Evolutionary conservation across 139 green algal species (phyloP).

Genomic region (Chlamydomonas schloesseri): DNA sequence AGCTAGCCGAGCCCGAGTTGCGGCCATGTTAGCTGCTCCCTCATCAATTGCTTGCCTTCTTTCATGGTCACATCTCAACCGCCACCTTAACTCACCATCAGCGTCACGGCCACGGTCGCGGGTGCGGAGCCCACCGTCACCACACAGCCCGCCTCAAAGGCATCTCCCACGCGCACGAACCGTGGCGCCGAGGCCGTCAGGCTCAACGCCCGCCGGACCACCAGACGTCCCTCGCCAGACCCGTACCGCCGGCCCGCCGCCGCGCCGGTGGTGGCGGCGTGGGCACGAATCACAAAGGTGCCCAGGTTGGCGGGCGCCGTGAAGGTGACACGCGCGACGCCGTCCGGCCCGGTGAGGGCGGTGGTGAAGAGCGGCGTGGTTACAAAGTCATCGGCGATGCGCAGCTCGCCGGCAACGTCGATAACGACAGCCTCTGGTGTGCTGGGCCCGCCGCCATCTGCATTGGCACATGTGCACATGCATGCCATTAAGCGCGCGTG

Average conservation of each 20-base stretch:
- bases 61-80: background rate
- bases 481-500: too few relatives aligned
- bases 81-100: background rate
- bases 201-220: slow-evolving; percentile 63
- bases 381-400: slow-evolving; percentile 4
- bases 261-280: slow-evolving; percentile 22
- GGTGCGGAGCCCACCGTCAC: slow-evolving; percentile 26
- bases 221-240: slow-evolving; percentile 48
- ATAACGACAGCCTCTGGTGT: background rate
- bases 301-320: slow-evolving; percentile 58
- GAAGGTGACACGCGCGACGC: slow-evolving; percentile 22
- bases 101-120: background rate
- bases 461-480: too few relatives aligned
- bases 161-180: slow-evolving; percentile 66
- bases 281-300: slow-evolving; percentile 24
- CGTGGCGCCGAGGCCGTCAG: slow-evolving; percentile 65
- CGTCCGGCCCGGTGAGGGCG: background rate
- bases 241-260: slow-evolving; percentile 47
- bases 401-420: background rate
- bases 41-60: too few relatives aligned
- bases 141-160: slow-evolving; percentile 63
- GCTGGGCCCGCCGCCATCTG: slow-evolving; percentile 17
- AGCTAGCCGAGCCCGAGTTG: too few relatives aligned
- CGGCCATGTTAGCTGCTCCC: too few relatives aligned
- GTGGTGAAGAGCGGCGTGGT: slow-evolving; percentile 53